These are phyloP conservation scores for Chaetomium strumarium DNA, from an alignment of 2,329 filamentous ascomycete species.

Conservation along the genomic window DNA sequence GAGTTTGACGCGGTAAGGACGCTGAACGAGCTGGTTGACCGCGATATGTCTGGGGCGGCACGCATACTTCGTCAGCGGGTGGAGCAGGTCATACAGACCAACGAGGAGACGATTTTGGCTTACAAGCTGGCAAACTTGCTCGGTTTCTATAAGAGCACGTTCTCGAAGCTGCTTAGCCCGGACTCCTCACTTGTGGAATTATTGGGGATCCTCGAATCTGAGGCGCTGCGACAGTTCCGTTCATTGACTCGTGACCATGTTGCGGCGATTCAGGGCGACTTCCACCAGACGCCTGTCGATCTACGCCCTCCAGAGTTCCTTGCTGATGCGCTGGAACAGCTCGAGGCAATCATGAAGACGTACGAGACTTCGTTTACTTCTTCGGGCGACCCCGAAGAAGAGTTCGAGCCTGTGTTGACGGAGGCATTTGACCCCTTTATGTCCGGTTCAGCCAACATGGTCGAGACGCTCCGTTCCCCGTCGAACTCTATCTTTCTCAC, in stretches of 20 bases:
- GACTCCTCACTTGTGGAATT: slow-evolving; percentile 65
- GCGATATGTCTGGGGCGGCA: slow-evolving; percentile 74
- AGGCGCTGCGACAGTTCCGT: slow-evolving; percentile 77
- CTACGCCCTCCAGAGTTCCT: slow-evolving; percentile 76
- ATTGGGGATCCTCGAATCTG: slow-evolving; percentile 63
- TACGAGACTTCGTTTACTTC: slow-evolving; percentile 74
- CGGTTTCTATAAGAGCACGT: slow-evolving; percentile 82
- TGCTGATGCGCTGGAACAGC: slow-evolving; percentile 68
- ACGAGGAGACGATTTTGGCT: slow-evolving; percentile 80
- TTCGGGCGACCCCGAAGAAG: slow-evolving; percentile 51
- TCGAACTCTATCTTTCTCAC: slow-evolving; percentile 63
- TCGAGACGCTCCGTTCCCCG: slow-evolving; percentile 53
- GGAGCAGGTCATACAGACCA: slow-evolving; percentile 86
- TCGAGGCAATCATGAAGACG: slow-evolving; percentile 74
- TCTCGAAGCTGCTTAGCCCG: slow-evolving; percentile 68
- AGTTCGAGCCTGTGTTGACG: slow-evolving; percentile 68
- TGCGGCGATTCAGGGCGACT: slow-evolving; percentile 65
- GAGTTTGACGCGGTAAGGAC: slow-evolving; percentile 77
- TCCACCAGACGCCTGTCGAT: slow-evolving; percentile 64
- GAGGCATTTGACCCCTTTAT: slow-evolving; percentile 86
- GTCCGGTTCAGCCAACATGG: slow-evolving; percentile 64
- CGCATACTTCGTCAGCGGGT: slow-evolving; percentile 82
- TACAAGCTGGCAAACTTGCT: slow-evolving; percentile 89
- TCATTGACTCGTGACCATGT: slow-evolving; percentile 75
- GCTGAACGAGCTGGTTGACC: slow-evolving; percentile 78